phyloP scores from a whole-genome alignment of 768 basidiomycete species.

The Mycena vitilis region DNA sequence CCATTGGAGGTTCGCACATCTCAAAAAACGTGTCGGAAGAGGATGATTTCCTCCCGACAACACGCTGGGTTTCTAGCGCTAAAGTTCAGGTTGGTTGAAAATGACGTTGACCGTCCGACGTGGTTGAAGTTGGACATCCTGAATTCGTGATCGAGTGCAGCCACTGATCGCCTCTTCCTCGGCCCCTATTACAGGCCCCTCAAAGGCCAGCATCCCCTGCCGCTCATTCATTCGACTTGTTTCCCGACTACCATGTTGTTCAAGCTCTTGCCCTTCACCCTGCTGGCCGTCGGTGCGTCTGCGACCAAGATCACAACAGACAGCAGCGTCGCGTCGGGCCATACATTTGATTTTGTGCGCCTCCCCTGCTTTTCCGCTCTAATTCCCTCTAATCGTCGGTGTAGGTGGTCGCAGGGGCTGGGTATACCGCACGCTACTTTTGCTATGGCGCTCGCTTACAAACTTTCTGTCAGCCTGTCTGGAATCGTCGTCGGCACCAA shows the following conservation, averaged over 20 bases:
- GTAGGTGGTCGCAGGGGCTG: slow-evolving; percentile 32
- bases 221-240: too few relatives aligned
- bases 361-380: neutral
- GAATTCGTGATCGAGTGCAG: too few relatives aligned
- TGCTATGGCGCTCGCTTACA: neutral
- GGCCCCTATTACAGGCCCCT: too few relatives aligned
- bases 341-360: slow-evolving; percentile 33
- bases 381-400: neutral
- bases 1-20: too few relatives aligned
- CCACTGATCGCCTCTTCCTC: too few relatives aligned
- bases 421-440: neutral
- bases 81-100: too few relatives aligned
- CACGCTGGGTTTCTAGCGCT: too few relatives aligned
- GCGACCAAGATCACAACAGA: slow-evolving; percentile 25
- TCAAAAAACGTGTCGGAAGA: too few relatives aligned
- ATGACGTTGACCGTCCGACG: too few relatives aligned
- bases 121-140: too few relatives aligned
- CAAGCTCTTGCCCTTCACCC: neutral
- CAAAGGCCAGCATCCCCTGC: too few relatives aligned
- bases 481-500: slow-evolving; percentile 33
- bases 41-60: too few relatives aligned
- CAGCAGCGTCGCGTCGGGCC: slow-evolving; percentile 16
- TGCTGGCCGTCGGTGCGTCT: slow-evolving; percentile 5
- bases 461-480: slow-evolving; percentile 7
- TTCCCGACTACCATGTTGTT: slow-evolving; percentile 15